Conservation (phyloP, 208 protist genomes). For the Acanthamoeba sp. region DNA sequence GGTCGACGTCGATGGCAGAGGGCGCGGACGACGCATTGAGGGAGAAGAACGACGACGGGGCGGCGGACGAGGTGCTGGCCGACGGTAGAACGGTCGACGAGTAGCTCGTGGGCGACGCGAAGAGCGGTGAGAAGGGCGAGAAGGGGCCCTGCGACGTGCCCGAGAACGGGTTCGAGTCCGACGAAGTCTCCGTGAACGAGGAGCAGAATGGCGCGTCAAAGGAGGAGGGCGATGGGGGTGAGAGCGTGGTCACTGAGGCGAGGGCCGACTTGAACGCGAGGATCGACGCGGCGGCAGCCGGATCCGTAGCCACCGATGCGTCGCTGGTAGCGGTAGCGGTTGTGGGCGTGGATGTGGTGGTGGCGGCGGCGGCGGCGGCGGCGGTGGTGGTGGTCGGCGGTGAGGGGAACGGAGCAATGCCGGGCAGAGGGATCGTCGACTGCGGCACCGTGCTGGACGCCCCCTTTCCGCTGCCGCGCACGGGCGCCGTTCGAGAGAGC, state of each 20-base stretch:
- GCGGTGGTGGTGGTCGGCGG: not conserved
- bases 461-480: not conserved
- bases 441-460: not conserved
- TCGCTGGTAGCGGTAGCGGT: not conserved
- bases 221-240: not conserved
- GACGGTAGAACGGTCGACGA: constrained; percentile 17
- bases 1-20: not conserved
- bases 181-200: not conserved
- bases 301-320: not conserved
- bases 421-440: not conserved
- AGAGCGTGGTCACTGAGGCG: not conserved
- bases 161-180: not conserved
- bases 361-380: not conserved
- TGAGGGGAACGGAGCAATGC: not conserved
- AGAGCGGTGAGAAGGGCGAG: constrained; percentile 37
- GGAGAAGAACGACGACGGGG: not conserved
- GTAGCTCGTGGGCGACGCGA: not conserved
- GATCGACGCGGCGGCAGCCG: not conserved
- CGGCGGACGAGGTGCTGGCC: not conserved
- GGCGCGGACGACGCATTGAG: not conserved
- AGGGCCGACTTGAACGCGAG: not conserved
- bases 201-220: constrained; percentile 8
- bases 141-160: not conserved
- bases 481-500: not conserved
- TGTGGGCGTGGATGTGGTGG: not conserved